phyloP scores from a whole-genome alignment of 2,329 filamentous ascomycete species.

The Scortechinia acanthostroma region DNA sequence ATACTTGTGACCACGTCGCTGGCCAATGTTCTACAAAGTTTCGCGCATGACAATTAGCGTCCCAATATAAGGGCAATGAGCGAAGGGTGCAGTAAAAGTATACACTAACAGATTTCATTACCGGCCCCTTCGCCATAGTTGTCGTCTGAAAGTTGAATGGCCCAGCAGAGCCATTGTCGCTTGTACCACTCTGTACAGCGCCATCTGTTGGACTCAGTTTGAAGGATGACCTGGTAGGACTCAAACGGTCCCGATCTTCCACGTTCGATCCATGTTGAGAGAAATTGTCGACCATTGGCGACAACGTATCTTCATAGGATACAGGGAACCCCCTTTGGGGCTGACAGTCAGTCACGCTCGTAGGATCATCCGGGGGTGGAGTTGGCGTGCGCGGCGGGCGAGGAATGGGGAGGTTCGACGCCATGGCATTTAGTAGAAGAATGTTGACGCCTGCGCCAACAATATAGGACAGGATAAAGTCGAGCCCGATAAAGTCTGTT shows the following conservation, averaged over 20 bases:
- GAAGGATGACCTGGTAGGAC: not conserved
- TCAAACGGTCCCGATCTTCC: not conserved
- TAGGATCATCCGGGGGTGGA: slow-evolving; percentile 40
- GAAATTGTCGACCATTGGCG: not conserved
- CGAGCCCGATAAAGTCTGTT: no score
- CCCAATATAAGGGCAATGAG: no score
- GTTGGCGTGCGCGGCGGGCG: slow-evolving; percentile 50
- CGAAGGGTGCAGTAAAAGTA: no score
- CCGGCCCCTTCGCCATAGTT: slow-evolving; percentile 37
- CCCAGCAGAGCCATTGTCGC: not conserved
- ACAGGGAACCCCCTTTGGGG: no score
- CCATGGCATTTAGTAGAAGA: slow-evolving; percentile 37
- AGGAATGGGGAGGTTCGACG: slow-evolving; percentile 41
- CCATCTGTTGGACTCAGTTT: not conserved
- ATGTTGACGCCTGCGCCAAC: no score
- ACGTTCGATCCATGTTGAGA: not conserved
- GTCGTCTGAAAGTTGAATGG: slow-evolving; percentile 62
- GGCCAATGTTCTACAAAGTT: slow-evolving; percentile 23
- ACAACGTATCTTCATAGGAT: not conserved
- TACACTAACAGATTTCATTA: slow-evolving; percentile 36
- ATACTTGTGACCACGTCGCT: slow-evolving; percentile 64
- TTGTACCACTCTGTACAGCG: not conserved
- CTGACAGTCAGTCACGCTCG: no score
- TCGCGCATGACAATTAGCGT: not conserved
- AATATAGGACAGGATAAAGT: no score